phyloP scores from a whole-genome alignment of 768 basidiomycete species.

The Trametes cinnabarina region DNA sequence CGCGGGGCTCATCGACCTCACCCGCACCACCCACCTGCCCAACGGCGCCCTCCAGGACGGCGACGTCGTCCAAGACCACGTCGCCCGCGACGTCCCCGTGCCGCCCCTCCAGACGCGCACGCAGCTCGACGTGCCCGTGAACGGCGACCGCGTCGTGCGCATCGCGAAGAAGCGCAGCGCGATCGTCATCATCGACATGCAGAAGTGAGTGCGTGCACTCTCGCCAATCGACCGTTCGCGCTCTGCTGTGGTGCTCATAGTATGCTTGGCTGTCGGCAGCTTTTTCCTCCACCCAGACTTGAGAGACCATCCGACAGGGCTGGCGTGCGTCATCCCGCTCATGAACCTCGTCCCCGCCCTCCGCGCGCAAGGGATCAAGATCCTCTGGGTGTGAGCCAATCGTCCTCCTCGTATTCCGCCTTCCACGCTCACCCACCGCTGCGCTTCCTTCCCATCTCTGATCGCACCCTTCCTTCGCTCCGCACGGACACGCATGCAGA shows the following conservation, averaged over 20 bases:
- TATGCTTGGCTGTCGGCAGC: slow-evolving; percentile 30
- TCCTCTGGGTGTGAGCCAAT: slow-evolving; percentile 60
- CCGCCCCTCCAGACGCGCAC: slow-evolving; percentile 33
- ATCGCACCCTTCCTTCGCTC: neutral
- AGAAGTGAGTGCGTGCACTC: slow-evolving; percentile 47
- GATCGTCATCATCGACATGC: slow-evolving; percentile 70
- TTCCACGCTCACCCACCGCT: neutral
- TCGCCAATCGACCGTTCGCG: neutral
- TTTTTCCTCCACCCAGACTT: slow-evolving; percentile 67
- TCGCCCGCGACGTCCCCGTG: slow-evolving; percentile 10
- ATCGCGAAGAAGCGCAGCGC: slow-evolving; percentile 50
- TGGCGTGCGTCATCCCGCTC: slow-evolving; percentile 57
- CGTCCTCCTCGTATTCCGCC: neutral
- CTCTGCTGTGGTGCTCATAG: neutral
- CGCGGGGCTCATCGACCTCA: slow-evolving; percentile 58
- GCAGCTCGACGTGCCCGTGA: slow-evolving; percentile 55
- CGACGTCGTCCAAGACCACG: slow-evolving; percentile 5
- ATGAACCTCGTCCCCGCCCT: slow-evolving; percentile 47
- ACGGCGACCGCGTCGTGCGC: slow-evolving; percentile 50
- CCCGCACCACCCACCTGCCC: slow-evolving; percentile 44
- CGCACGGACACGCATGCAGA: slow-evolving; percentile 30
- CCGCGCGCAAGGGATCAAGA: slow-evolving; percentile 49
- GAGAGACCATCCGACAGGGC: slow-evolving; percentile 50
- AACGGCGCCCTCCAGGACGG: slow-evolving; percentile 2
- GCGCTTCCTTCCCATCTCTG: neutral